Conservation (phyloP, 768 basidiomycete genomes). For the Russula virescens region DNA sequence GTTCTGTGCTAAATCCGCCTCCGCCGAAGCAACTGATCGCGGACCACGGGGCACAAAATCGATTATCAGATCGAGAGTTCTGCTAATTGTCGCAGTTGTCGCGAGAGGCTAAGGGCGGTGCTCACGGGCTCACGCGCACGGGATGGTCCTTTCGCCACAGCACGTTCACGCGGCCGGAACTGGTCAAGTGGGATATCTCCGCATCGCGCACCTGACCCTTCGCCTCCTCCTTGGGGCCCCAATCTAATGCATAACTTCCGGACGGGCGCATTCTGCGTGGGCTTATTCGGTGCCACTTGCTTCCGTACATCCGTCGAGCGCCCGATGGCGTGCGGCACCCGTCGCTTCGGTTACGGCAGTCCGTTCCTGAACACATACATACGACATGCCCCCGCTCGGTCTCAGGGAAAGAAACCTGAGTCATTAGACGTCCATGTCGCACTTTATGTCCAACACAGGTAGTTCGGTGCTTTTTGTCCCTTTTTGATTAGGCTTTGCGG, state of each 20-base stretch:
- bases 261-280: slow-evolving; percentile 16
- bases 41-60: slow-evolving; percentile 14
- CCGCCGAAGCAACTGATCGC: slow-evolving; percentile 21
- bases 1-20: slow-evolving; percentile 22
- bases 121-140: neutral
- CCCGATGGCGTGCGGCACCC: slow-evolving; percentile 9
- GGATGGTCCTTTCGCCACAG: slow-evolving; percentile 3
- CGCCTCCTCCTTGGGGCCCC: slow-evolving; percentile 8
- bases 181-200: slow-evolving; percentile 18
- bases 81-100: slow-evolving; percentile 4
- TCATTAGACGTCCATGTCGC: slow-evolving; percentile 4
- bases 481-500: neutral
- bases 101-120: slow-evolving; percentile 9
- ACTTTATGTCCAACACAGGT: neutral
- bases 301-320: slow-evolving; percentile 20
- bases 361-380: slow-evolving; percentile 12
- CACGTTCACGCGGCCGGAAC: slow-evolving; percentile 16
- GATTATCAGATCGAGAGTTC: slow-evolving; percentile 20
- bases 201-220: slow-evolving; percentile 21
- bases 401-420: neutral
- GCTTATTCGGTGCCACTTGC: slow-evolving; percentile 20
- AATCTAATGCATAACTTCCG: slow-evolving; percentile 14
- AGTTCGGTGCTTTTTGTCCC: neutral
- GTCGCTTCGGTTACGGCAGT: slow-evolving; percentile 14
- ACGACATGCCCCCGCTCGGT: neutral